Percentiles rank a stretch among this genome's conserved stretches.
Evolutionary conservation across 805 yeast genomes (phyloP).

Genomic region (Zygoascus flipseniorum): DNA sequence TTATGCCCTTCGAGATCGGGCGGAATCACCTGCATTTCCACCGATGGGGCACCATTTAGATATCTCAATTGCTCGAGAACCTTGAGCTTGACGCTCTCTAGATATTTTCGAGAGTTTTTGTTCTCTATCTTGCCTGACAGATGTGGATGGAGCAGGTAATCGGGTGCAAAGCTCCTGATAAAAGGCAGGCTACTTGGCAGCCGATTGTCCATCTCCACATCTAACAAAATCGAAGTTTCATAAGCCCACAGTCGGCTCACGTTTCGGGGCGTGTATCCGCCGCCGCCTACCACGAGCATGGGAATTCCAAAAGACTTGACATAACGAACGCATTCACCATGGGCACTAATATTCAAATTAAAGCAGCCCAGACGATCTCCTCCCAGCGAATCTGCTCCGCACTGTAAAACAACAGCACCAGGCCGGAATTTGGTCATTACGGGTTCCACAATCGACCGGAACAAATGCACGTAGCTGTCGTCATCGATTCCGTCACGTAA

Average conservation of each 20-base stretch:
- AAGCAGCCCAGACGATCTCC: slow-evolving; percentile 96
- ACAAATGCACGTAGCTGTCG: slow-evolving; percentile 51
- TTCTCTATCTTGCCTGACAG: slow-evolving; percentile 76
- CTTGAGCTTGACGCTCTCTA: slow-evolving; percentile 69
- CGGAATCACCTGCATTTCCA: slow-evolving; percentile 83
- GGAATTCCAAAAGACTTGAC: slow-evolving; percentile 83
- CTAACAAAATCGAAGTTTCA: slow-evolving; percentile 82
- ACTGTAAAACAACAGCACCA: slow-evolving; percentile 90
- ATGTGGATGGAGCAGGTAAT: slow-evolving; percentile 78
- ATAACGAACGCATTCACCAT: slow-evolving; percentile 90
- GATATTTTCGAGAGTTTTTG: slow-evolving; percentile 71
- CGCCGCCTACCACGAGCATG: slow-evolving; percentile 92
- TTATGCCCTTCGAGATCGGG: slow-evolving; percentile 43
- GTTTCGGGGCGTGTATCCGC: slow-evolving; percentile 96
- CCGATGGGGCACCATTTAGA: slow-evolving; percentile 89
- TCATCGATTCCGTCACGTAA: slow-evolving; percentile 92
- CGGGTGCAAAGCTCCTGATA: slow-evolving; percentile 81
- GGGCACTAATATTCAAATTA: slow-evolving; percentile 87
- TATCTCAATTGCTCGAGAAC: slow-evolving; percentile 73
- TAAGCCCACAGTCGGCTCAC: slow-evolving; percentile 94
- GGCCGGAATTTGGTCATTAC: slow-evolving; percentile 83
- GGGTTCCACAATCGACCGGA: slow-evolving; percentile 81
- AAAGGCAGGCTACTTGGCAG: slow-evolving; percentile 71
- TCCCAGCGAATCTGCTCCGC: slow-evolving; percentile 96
- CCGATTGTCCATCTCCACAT: slow-evolving; percentile 65